These are phyloP conservation scores for Calonectria ilicicola DNA, from an alignment of 2,329 filamentous ascomycete genomes.

Conservation along the genomic window DNA sequence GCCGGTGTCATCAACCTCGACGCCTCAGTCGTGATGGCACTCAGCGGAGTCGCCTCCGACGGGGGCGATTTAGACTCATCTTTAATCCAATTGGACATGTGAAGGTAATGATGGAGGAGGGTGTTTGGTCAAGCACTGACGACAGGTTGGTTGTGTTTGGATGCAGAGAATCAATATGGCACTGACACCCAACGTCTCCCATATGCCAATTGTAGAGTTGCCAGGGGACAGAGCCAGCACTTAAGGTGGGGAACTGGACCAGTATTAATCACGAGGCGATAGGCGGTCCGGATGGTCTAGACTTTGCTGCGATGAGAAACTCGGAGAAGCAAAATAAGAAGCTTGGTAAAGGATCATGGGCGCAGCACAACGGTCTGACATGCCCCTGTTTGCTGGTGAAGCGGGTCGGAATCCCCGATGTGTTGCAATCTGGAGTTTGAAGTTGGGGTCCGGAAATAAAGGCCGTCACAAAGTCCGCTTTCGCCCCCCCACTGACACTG, in stretches of 20 bases:
- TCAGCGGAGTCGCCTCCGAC: slow-evolving; percentile 25
- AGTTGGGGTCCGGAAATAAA: neutral
- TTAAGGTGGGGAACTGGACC: slow-evolving; percentile 9
- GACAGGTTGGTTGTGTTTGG: neutral
- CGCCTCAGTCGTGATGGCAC: slow-evolving; percentile 14
- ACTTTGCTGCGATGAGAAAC: neutral
- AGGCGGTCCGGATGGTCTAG: neutral
- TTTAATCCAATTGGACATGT: slow-evolving; percentile 39
- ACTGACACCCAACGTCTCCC: neutral
- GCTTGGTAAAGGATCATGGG: slow-evolving; percentile 7
- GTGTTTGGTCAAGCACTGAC: neutral
- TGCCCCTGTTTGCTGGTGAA: slow-evolving; percentile 9
- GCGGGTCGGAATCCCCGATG: slow-evolving; percentile 5
- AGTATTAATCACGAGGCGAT: neutral
- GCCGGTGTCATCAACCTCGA: slow-evolving; percentile 15
- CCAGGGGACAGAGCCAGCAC: neutral
- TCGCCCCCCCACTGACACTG: neutral
- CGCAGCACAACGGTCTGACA: slow-evolving; percentile 10
- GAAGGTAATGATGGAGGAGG: neutral
- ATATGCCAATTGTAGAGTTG: neutral
- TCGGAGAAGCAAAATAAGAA: slow-evolving; percentile 12
- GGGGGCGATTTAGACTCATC: slow-evolving; percentile 37
- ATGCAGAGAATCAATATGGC: neutral
- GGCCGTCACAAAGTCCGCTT: slow-evolving; percentile 14
- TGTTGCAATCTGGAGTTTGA: neutral